phyloP scores from a whole-genome alignment of 2,329 filamentous ascomycete species.

The Alternaria sp. region DNA sequence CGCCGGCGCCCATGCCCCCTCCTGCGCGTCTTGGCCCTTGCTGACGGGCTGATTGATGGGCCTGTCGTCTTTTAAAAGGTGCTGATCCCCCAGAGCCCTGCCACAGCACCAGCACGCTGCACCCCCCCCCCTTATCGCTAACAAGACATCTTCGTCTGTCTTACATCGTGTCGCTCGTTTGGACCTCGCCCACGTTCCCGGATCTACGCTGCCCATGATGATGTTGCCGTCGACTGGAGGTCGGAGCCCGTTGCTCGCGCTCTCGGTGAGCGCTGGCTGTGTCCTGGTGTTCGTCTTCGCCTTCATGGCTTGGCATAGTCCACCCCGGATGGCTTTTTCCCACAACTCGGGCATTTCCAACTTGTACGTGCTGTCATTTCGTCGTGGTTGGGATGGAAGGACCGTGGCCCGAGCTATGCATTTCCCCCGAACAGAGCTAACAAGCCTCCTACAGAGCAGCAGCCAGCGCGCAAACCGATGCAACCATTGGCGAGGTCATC shows the following conservation, averaged over 20 bases:
- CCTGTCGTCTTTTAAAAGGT: slow-evolving; percentile 35
- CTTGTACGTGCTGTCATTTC: slow-evolving; percentile 33
- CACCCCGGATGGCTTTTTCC: slow-evolving; percentile 36
- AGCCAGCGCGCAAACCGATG: slow-evolving; percentile 31
- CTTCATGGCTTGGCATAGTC: slow-evolving; percentile 48
- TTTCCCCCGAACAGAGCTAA: slow-evolving; percentile 24
- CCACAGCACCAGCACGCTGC: slow-evolving; percentile 20
- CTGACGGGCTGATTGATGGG: slow-evolving; percentile 31
- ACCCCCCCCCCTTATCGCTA: slow-evolving; percentile 27
- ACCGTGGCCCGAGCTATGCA: not conserved
- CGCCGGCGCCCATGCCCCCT: slow-evolving; percentile 25
- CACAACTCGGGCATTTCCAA: slow-evolving; percentile 34
- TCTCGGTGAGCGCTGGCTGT: slow-evolving; percentile 43
- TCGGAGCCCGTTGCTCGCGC: slow-evolving; percentile 44
- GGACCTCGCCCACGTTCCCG: slow-evolving; percentile 12
- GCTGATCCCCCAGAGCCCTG: slow-evolving; percentile 28
- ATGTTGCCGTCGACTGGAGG: slow-evolving; percentile 45
- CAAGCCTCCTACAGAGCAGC: slow-evolving; percentile 29
- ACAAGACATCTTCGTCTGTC: slow-evolving; percentile 14
- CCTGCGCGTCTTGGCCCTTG: slow-evolving; percentile 33
- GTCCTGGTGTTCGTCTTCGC: slow-evolving; percentile 48
- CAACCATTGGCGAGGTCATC: slow-evolving; percentile 46
- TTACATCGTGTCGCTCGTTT: slow-evolving; percentile 20
- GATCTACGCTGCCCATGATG: slow-evolving; percentile 27
- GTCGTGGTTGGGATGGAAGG: slow-evolving; percentile 4